Conservation (phyloP, 2,329 filamentous ascomycete genomes). For the Paraphoma sp. region DNA sequence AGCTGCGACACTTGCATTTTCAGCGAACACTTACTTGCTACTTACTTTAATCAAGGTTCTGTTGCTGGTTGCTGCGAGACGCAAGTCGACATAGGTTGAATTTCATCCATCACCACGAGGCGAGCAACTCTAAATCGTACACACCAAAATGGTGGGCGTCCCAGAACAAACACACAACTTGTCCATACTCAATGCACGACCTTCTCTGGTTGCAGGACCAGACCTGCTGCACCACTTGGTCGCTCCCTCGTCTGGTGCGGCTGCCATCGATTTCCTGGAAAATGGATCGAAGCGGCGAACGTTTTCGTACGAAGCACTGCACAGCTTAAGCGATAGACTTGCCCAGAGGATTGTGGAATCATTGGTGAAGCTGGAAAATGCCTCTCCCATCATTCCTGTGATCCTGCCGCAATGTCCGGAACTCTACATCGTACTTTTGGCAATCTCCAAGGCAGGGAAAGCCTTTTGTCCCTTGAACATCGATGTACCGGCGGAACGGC, state of each 20-base stretch:
- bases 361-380: constrained; percentile 36
- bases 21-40: background rate
- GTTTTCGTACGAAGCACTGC: constrained; percentile 69
- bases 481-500: constrained; percentile 77
- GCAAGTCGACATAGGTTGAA: background rate
- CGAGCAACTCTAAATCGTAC: constrained; percentile 18
- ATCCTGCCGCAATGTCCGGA: constrained; percentile 78
- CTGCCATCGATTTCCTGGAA: constrained; percentile 70
- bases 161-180: constrained; percentile 17
- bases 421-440: constrained; percentile 79
- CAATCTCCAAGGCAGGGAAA: constrained; percentile 79
- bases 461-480: constrained; percentile 86
- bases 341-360: constrained; percentile 49
- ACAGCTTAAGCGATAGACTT: constrained; percentile 63
- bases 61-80: background rate
- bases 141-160: constrained; percentile 33
- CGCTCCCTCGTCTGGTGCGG: constrained; percentile 40
- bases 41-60: background rate
- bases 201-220: constrained; percentile 61
- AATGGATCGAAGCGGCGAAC: constrained; percentile 53
- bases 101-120: background rate
- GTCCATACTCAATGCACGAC: constrained; percentile 63
- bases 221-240: constrained; percentile 70
- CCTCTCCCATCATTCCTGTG: constrained; percentile 69
- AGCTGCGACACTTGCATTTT: background rate